These are phyloP conservation scores for Colletotrichum filicis DNA, from an alignment of 2,329 filamentous ascomycete genomes.

Conservation along the genomic window DNA sequence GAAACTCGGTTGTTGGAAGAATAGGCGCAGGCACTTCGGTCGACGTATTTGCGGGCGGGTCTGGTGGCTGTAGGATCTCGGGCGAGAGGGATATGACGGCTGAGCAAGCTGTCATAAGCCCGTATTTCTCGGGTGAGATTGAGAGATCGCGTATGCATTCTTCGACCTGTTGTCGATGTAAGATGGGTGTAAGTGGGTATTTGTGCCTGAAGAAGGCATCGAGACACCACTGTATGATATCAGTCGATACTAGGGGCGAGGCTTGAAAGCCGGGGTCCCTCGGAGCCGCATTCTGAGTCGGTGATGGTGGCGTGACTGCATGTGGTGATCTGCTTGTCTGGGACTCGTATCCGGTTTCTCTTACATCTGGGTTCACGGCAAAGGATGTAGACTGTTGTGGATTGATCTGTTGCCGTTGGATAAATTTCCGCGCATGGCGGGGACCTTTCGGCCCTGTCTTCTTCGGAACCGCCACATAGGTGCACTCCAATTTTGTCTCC, in stretches of 20 bases:
- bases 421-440: not conserved
- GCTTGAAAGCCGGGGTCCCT: not conserved
- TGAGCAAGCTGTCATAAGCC: not conserved
- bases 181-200: conserved; percentile 46
- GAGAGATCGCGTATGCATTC: not conserved
- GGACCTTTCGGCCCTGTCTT: not conserved
- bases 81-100: not conserved
- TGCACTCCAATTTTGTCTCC: not conserved
- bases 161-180: conserved; percentile 39
- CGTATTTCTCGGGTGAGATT: not conserved
- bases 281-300: not conserved
- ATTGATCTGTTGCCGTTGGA: not conserved
- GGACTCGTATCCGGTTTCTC: not conserved
- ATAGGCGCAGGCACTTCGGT: not conserved
- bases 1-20: not conserved
- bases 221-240: conserved; percentile 40
- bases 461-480: not conserved
- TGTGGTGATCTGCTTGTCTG: not conserved
- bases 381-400: no score
- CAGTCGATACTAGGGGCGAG: conserved; percentile 15
- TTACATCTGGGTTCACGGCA: not conserved
- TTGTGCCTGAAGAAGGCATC: conserved; percentile 47
- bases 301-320: not conserved
- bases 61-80: not conserved
- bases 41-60: not conserved